Evolutionary conservation across 2,329 filamentous ascomycete genomes (phyloP), one percentile per base, ranked within the genome.

Genomic region (Curvularia spicifera): DNA sequence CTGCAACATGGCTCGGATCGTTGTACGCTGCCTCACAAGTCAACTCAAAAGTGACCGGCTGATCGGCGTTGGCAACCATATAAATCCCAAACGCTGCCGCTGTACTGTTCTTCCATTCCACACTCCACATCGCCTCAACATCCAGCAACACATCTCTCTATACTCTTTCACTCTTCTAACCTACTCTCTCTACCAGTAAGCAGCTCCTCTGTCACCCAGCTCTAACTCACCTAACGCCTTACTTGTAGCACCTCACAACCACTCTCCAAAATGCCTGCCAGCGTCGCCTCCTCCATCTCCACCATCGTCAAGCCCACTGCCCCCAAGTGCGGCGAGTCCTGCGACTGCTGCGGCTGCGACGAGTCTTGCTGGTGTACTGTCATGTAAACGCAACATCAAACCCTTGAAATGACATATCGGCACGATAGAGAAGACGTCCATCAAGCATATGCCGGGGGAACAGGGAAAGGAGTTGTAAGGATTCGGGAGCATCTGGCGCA

Each of bases 331-430:
- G 74, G 74, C 40, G 75, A 78, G 47, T 58, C 56, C 28, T 77
- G 75, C 64, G 74, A 75, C 20, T 77, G 75, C 72, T 77, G 75
- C 61, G 75, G 75, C 49, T 76, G 72, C 60, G 73, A 72, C 15
- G 75, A 77, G 58, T 75, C 72, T 20, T 77, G 75, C 51, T 58
- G 56, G 56, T 58, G 56, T 51, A 31, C 20, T 9, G 56, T 58
- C 35, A 60, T 58, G 55, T 60, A 58, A 51, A 35, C 13, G 15
- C 31, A 26, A 39, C 15, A n/a, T 37, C 33, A 35, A 4, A 31
- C 9, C 29, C 29, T 31, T 31, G 29, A 31, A 31, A 31, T 6
- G 13, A 35, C 13, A 35, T 6, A 35, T n/a, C 4, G 13, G 3
- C 13, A 35, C 33, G 13, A n/a, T 15, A 35, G 33, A 35, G 33